These are phyloP conservation scores for Hypoxylon sp. DNA, from an alignment of 2,329 filamentous ascomycete species.

Conservation along the genomic window DNA sequence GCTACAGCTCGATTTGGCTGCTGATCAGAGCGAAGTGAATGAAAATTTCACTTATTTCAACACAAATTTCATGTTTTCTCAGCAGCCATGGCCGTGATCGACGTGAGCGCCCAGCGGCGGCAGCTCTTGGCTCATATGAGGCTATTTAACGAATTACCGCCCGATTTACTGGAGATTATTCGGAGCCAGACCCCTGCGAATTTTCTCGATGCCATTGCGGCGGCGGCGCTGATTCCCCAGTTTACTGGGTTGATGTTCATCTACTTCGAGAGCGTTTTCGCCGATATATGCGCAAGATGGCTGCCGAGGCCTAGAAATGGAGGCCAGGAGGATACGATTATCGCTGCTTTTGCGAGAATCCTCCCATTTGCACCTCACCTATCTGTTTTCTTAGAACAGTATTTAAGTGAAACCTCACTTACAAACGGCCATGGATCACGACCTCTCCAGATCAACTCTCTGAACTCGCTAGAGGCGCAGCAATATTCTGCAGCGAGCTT, in stretches of 20 bases:
- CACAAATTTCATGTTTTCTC: conserved; percentile 45
- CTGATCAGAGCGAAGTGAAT: conserved; percentile 7
- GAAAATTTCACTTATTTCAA: conserved; percentile 32
- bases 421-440: conserved; percentile 38
- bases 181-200: conserved; percentile 73
- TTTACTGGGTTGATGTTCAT: conserved; percentile 81
- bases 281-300: conserved; percentile 89
- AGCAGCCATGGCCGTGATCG: conserved; percentile 67
- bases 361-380: conserved; percentile 87
- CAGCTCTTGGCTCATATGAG: conserved; percentile 69
- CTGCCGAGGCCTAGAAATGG: conserved; percentile 64
- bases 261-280: conserved; percentile 81
- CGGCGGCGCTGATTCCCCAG: conserved; percentile 76
- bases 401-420: conserved; percentile 55
- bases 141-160: conserved; percentile 73
- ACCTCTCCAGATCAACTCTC: conserved; percentile 51
- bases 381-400: conserved; percentile 75
- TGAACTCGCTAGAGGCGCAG: conserved; percentile 40
- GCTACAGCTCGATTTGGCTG: conserved; percentile 12
- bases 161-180: conserved; percentile 78
- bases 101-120: conserved; percentile 69
- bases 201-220: conserved; percentile 80
- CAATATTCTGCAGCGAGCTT: conserved; percentile 47
- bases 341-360: conserved; percentile 83
- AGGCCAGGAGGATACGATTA: conserved; percentile 61